These are phyloP conservation scores for Medicago arabica DNA, from an alignment of 306 rosid genomes.

Conservation along the genomic window DNA sequence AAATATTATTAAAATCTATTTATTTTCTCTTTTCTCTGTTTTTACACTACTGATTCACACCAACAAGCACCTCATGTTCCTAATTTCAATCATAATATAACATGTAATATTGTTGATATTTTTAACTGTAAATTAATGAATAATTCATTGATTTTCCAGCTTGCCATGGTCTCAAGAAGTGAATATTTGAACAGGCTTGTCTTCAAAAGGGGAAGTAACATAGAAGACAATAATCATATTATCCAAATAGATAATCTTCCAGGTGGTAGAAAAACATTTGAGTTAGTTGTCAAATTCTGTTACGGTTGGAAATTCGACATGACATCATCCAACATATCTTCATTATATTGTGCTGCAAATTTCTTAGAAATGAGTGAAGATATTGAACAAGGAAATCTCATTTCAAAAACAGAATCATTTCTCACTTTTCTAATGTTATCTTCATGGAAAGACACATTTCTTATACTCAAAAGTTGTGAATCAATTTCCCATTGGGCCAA, in stretches of 20 bases:
- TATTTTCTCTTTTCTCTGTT: too few species aligned
- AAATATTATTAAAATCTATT: too few species aligned
- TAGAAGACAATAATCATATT: background rate
- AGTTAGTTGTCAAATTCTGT: constrained; percentile 71
- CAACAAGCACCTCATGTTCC: too few species aligned
- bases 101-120: background rate
- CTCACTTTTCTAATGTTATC: constrained; percentile 62
- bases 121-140: background rate
- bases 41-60: too few species aligned
- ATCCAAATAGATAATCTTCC: constrained; percentile 70
- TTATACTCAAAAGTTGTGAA: constrained; percentile 75
- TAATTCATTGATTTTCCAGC: constrained; percentile 49
- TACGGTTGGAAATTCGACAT: constrained; percentile 82
- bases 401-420: constrained; percentile 68
- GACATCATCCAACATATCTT: constrained; percentile 59
- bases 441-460: constrained; percentile 80
- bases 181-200: constrained; percentile 75
- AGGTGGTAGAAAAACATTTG: constrained; percentile 67
- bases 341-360: constrained; percentile 70
- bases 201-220: constrained; percentile 51
- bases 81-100: too few species aligned
- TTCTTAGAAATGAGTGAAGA: constrained; percentile 87
- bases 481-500: constrained; percentile 68
- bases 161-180: constrained; percentile 80
- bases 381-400: constrained; percentile 68